phyloP scores from a whole-genome alignment of 2,329 filamentous ascomycete species.

The Calonectria ilicicola region DNA sequence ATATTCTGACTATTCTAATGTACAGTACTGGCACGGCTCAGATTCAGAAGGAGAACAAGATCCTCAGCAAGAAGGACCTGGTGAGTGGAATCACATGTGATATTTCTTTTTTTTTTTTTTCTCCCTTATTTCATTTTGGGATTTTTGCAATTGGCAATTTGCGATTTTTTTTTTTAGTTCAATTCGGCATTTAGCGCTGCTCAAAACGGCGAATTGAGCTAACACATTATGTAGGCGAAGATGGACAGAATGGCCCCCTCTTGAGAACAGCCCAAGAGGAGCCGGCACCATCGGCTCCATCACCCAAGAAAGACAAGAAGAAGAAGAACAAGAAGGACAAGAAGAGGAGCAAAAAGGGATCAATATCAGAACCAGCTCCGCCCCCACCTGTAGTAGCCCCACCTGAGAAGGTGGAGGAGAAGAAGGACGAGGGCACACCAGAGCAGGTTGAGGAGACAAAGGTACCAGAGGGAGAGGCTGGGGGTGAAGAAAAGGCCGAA shows the following conservation, averaged over 20 bases:
- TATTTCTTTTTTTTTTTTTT: too few relatives aligned
- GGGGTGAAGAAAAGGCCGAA: slow-evolving; percentile 15
- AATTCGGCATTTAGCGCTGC: neutral
- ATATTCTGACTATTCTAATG: slow-evolving; percentile 56
- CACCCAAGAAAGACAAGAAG: slow-evolving; percentile 37
- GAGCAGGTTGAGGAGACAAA: slow-evolving; percentile 26
- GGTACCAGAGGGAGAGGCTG: neutral
- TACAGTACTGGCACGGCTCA: slow-evolving; percentile 54
- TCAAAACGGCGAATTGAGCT: neutral
- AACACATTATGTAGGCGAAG: neutral
- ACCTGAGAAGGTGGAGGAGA: slow-evolving; percentile 28
- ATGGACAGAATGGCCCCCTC: slow-evolving; percentile 10
- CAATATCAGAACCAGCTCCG: slow-evolving; percentile 15
- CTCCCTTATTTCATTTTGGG: too few relatives aligned
- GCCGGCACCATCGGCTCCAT: slow-evolving; percentile 13
- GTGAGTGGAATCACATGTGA: slow-evolving; percentile 25
- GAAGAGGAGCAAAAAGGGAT: slow-evolving; percentile 4
- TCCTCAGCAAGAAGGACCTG: slow-evolving; percentile 31
- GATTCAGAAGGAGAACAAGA: slow-evolving; percentile 55
- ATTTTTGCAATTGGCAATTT: neutral
- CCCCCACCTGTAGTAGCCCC: slow-evolving; percentile 25
- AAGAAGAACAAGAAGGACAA: slow-evolving; percentile 30
- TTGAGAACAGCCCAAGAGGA: slow-evolving; percentile 26
- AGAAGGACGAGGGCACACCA: slow-evolving; percentile 30
- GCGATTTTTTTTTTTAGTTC: neutral